Conservation (phyloP, 2,329 filamentous ascomycete species). For the Fusarium sacchari region DNA sequence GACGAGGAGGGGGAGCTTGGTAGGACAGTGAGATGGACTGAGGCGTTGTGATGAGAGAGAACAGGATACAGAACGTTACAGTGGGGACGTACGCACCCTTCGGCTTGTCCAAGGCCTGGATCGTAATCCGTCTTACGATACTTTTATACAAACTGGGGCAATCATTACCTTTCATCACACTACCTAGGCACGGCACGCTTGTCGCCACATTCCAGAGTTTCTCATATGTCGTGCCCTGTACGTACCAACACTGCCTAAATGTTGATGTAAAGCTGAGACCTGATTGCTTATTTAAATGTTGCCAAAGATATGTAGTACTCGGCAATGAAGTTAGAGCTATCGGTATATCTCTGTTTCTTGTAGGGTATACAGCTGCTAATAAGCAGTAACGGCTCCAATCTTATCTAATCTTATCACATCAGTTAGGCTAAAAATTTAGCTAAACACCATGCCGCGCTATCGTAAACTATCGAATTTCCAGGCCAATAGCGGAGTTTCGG, state of each 20-base stretch:
- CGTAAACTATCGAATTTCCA: not conserved
- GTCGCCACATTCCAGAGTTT: not conserved
- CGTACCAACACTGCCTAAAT: not conserved
- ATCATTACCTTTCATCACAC: fast-evolving
- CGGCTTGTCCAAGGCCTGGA: no score
- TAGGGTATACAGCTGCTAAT: not conserved
- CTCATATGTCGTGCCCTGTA: not conserved
- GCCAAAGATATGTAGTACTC: no score
- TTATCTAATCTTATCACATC: not conserved
- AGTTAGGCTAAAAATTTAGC: not conserved
- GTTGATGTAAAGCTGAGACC: not conserved
- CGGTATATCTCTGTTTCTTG: not conserved
- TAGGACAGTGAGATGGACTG: not conserved
- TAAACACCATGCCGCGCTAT: not conserved
- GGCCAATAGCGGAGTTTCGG: not conserved
- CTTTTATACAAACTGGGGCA: no score
- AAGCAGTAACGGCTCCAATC: no score
- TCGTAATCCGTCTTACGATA: fast-evolving
- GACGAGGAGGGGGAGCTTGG: not conserved
- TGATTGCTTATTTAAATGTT: not conserved
- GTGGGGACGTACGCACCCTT: fast-evolving
- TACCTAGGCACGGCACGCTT: not conserved
- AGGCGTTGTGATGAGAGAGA: fast-evolving
- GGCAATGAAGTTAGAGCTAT: not conserved
- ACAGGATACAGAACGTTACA: not conserved